phyloP scores from a whole-genome alignment of 2,329 filamentous ascomycete species.

The Chaetomium globosum region DNA sequence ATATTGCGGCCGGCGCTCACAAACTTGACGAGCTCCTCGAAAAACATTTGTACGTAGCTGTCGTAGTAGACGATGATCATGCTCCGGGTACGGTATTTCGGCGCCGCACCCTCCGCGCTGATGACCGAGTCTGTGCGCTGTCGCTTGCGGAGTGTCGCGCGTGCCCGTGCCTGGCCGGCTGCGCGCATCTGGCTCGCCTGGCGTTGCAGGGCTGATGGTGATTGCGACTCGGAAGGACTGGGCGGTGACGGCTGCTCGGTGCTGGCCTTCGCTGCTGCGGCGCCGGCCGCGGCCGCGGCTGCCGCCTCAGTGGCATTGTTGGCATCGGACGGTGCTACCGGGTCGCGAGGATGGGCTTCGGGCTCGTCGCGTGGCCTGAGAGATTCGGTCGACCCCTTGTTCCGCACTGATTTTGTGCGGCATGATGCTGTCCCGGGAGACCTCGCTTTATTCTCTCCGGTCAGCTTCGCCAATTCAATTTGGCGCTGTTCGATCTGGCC shows the following conservation, averaged over 20 bases:
- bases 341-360: slow-evolving; percentile 35
- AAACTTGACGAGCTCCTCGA: slow-evolving; percentile 80
- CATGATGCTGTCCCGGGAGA: slow-evolving; percentile 33
- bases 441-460: slow-evolving; percentile 35
- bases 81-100: slow-evolving; percentile 68
- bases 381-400: slow-evolving; percentile 58
- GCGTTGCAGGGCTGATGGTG: slow-evolving; percentile 44
- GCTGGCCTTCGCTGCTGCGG: slow-evolving; percentile 28
- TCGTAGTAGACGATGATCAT: slow-evolving; percentile 94
- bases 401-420: slow-evolving; percentile 48
- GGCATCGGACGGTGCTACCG: slow-evolving; percentile 25
- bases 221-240: slow-evolving; percentile 42
- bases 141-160: slow-evolving; percentile 54
- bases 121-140: slow-evolving; percentile 56
- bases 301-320: slow-evolving; percentile 17
- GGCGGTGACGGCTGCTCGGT: slow-evolving; percentile 39
- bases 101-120: slow-evolving; percentile 51
- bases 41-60: slow-evolving; percentile 77
- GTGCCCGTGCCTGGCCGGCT: slow-evolving; percentile 50
- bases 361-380: slow-evolving; percentile 54
- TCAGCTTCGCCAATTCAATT: slow-evolving; percentile 55
- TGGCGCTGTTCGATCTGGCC: slow-evolving; percentile 64
- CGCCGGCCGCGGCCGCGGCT: slow-evolving; percentile 30
- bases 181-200: slow-evolving; percentile 52
- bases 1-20: slow-evolving; percentile 79